Evolutionary conservation across 192 early-diverging fungal species (phyloP), one percentile per base, ranked within the genome.

Genomic region (Lobosporangium transversale): DNA sequence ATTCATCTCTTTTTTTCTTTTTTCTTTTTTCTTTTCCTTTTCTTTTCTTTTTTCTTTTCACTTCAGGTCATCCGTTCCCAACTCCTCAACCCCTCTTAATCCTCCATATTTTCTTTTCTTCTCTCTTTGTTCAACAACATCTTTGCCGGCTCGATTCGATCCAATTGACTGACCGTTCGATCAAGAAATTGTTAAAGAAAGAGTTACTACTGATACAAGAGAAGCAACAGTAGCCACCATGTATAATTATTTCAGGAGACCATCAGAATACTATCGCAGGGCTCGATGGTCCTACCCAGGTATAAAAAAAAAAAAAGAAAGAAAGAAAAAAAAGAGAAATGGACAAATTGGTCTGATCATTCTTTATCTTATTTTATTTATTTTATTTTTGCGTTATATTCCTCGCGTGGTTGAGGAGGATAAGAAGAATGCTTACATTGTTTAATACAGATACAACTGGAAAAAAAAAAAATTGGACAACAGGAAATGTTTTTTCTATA

Each of bases 221-320:
- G n/a, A n/a, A n/a, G n/a, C n/a, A 30, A 7, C 47, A 50, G 27
- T 4, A 20, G 18, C 44, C 24, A 26, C 54, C 40, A 59, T 68
- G 66, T 58, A 33, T 14, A 63, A 58, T 15, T 70, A 71, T 55
- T 71, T 71, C 48, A 62, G 56, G 59, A 53, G 69, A 18, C 69
- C 69, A 24, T 14, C 42, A 62, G 69, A 71, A 40, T 63, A 58
- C 54, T 71, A 71, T 44, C 20, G 52, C 36, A 53, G 69, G 48
- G 63, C 60, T 35, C 60, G 58, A 20, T 71, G 69, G 69, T 58
- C 60, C 15, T 71, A 71, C 52, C 69, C 69, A 62, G 69, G 69
- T 71, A 71, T 50, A 55, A 40, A 10, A 14, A 40, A 14, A 40
- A 14, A 40, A 14, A 10, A 40, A 14, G 8, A 40, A 40, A 40